Conservation (phyloP, 1,284 basidiomycete species). For the Cerioporus squamosus region DNA sequence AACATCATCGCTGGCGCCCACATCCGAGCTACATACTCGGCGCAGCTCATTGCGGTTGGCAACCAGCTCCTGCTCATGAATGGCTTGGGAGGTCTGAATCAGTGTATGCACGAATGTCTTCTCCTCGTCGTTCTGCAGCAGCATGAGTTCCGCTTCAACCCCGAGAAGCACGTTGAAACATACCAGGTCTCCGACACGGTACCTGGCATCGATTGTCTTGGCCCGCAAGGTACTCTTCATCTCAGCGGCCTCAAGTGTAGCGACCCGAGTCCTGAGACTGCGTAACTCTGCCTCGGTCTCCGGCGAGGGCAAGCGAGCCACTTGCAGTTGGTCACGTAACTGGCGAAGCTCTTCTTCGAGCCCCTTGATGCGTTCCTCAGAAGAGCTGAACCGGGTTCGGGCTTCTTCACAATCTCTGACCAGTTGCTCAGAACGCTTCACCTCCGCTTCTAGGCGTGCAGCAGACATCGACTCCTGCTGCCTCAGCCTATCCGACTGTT, state of each 20-base stretch:
- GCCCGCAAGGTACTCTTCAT: conserved; percentile 29
- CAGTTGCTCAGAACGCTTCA: conserved; percentile 23
- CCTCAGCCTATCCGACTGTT: conserved; percentile 23
- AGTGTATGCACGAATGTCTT: conserved; percentile 39
- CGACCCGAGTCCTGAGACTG: conserved; percentile 28
- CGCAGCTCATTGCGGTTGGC: conserved; percentile 44
- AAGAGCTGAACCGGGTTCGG: conserved; percentile 11
- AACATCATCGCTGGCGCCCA: not conserved
- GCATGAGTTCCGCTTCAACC: not conserved
- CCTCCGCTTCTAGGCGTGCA: conserved; percentile 18
- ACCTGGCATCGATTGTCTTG: conserved; percentile 38
- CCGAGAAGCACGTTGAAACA: conserved; percentile 5
- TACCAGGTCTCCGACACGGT: conserved; percentile 40
- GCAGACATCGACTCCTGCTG: conserved; percentile 18
- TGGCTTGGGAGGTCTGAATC: conserved; percentile 36
- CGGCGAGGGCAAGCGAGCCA: conserved; percentile 25
- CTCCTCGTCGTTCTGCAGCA: conserved; percentile 38
- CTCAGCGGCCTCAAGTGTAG: conserved; percentile 32
- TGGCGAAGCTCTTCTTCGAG: conserved; percentile 21
- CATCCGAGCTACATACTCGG: conserved; percentile 29
- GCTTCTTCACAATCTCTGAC: conserved; percentile 23
- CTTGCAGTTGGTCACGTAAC: conserved; percentile 25
- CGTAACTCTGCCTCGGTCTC: conserved; percentile 27
- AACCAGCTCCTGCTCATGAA: conserved; percentile 41
- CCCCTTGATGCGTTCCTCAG: conserved; percentile 18